Percentiles rank a stretch among this genome's conserved stretches.
These are phyloP conservation scores for Starmera pachycereana DNA, from an alignment of 805 yeast species.

Conservation along the genomic window DNA sequence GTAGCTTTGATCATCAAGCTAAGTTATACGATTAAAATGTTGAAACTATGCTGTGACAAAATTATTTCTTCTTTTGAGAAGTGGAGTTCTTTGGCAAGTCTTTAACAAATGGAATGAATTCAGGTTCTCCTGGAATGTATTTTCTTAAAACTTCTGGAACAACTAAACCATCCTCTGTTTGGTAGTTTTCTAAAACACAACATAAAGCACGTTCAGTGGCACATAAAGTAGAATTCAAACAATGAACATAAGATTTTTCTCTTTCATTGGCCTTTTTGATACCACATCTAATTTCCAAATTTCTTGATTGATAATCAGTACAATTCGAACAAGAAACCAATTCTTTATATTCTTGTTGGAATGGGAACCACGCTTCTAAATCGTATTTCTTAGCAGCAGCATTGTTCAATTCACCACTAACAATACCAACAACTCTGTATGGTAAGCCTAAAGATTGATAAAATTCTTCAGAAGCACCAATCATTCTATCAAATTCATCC, in stretches of 20 bases:
- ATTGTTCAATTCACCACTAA: slow-evolving; percentile 95
- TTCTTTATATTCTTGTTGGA: slow-evolving; percentile 96
- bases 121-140: slow-evolving; percentile 98
- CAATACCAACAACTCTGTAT: slow-evolving; percentile 95
- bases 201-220: slow-evolving; percentile 98
- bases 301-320: slow-evolving; percentile 98
- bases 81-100: slow-evolving; percentile 94
- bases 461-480: slow-evolving; percentile 81
- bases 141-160: slow-evolving; percentile 93
- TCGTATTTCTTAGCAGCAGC: slow-evolving; percentile 99
- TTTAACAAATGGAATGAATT: slow-evolving; percentile 81
- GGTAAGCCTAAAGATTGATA: slow-evolving; percentile 89
- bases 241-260: slow-evolving; percentile 96
- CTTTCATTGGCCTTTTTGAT: slow-evolving; percentile 90
- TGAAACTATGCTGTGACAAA: no score
- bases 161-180: slow-evolving; percentile 88
- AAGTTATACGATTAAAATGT: no score
- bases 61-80: slow-evolving; percentile 49
- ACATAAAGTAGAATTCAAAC: slow-evolving; percentile 93
- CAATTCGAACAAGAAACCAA: slow-evolving; percentile 97
- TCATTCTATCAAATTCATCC: slow-evolving; percentile 96
- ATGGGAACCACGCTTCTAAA: slow-evolving; percentile 99
- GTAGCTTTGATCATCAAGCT: no score
- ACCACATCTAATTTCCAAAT: slow-evolving; percentile 97
- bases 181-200: slow-evolving; percentile 95